Percentiles rank a stretch among this genome's conserved stretches.
Conservation (phyloP, 2,329 filamentous ascomycete species). For the Ustulina deusta region DNA sequence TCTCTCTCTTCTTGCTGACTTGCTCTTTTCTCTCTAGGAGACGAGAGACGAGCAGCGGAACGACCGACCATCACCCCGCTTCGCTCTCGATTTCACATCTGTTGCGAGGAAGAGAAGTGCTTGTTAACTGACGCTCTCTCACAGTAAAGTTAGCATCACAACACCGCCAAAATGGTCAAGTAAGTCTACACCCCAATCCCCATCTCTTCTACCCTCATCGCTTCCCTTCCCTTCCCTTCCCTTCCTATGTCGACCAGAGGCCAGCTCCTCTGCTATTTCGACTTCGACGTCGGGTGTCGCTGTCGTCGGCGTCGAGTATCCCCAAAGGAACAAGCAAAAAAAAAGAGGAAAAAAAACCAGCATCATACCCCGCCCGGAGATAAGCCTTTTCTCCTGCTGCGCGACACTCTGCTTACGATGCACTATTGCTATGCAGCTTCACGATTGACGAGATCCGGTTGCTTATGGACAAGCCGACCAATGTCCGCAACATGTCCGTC, state of each 20-base stretch:
- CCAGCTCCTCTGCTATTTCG: background rate
- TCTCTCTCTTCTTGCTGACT: slow-evolving; percentile 17
- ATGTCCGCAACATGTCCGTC: slow-evolving; percentile 97
- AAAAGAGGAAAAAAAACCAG: slow-evolving; percentile 31
- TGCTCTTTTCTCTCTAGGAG: background rate
- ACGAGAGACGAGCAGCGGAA: slow-evolving; percentile 12
- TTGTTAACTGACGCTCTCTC: slow-evolving; percentile 37
- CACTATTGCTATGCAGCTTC: slow-evolving; percentile 75
- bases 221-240: background rate
- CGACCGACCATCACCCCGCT: slow-evolving; percentile 35
- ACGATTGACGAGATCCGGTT: slow-evolving; percentile 92
- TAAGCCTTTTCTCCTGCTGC: slow-evolving; percentile 51
- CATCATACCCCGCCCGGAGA: slow-evolving; percentile 55
- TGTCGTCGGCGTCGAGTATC: background rate
- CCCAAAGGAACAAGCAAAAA: slow-evolving; percentile 4
- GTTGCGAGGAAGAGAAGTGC: slow-evolving; percentile 3
- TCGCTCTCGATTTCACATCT: slow-evolving; percentile 15
- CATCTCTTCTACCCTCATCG: background rate
- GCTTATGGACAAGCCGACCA: slow-evolving; percentile 79
- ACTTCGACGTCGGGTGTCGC: background rate
- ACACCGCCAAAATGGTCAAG: slow-evolving; percentile 99
- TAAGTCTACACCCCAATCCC: slow-evolving; percentile 64
- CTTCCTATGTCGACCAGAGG: background rate
- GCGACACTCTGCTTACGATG: slow-evolving; percentile 60
- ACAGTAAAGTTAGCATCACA: slow-evolving; percentile 61